Percentiles rank a stretch among this genome's conserved stretches.
These are phyloP conservation scores for Elsinoe ampelina DNA, from an alignment of 2,329 filamentous ascomycete species.

Conservation along the genomic window DNA sequence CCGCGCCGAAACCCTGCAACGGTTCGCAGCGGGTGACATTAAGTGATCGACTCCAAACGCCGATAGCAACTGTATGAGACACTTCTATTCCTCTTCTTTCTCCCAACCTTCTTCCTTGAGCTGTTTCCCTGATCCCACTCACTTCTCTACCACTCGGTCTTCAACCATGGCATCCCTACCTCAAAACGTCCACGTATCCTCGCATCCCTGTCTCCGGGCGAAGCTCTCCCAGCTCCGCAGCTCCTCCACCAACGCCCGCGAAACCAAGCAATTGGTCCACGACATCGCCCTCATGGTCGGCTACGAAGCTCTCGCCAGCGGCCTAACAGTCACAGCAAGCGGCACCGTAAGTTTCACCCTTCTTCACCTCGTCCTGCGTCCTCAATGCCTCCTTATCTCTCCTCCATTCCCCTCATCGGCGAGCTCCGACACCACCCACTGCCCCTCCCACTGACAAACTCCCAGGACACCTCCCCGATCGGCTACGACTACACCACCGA, in stretches of 20 bases:
- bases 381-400: conserved; percentile 13
- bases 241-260: conserved; percentile 55
- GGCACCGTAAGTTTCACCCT: conserved; percentile 50
- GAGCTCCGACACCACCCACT: conserved; percentile 1
- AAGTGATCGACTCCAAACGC: neutral
- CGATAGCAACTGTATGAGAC: conserved; percentile 10
- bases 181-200: conserved; percentile 61
- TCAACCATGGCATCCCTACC: conserved; percentile 34
- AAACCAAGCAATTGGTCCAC: conserved; percentile 73
- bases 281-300: conserved; percentile 78
- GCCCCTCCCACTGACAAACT: neutral
- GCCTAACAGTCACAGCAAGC: conserved; percentile 48
- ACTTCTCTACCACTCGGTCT: too few species aligned
- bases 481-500: conserved; percentile 64
- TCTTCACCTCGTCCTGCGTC: neutral
- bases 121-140: neutral
- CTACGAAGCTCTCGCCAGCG: conserved; percentile 65
- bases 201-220: conserved; percentile 74
- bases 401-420: neutral
- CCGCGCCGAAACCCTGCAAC: neutral
- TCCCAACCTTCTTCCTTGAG: neutral
- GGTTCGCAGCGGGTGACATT: neutral
- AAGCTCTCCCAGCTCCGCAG: conserved; percentile 89
- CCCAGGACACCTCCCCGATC: conserved; percentile 66
- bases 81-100: neutral